Percentiles rank a stretch among this genome's conserved stretches.
These are phyloP conservation scores for Polytrichum commune DNA, from an alignment of 225 moss, liverwort and hornwort species.

Conservation along the genomic window DNA sequence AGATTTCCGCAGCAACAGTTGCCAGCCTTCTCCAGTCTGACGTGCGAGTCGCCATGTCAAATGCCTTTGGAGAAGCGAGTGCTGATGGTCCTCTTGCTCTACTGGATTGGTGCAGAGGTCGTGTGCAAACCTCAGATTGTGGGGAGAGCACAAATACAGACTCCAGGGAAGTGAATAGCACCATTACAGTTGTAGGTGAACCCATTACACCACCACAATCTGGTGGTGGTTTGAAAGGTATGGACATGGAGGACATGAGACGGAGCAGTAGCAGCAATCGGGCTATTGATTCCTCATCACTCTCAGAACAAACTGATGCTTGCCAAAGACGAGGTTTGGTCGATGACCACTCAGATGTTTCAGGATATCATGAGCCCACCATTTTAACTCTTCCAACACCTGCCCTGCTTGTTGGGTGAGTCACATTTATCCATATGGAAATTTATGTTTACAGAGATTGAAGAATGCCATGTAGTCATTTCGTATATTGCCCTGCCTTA, in stretches of 20 bases:
- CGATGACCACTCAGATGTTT: conserved; percentile 65
- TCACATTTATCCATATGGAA: not conserved
- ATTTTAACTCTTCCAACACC: conserved; percentile 75
- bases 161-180: conserved; percentile 84
- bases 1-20: conserved; percentile 84
- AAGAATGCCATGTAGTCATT: too few species aligned
- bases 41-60: conserved; percentile 75
- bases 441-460: too few species aligned
- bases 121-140: conserved; percentile 52
- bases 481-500: too few species aligned
- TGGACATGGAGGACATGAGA: conserved; percentile 52
- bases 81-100: conserved; percentile 81
- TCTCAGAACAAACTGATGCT: conserved; percentile 81
- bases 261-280: conserved; percentile 56
- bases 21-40: conserved; percentile 87
- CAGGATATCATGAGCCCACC: conserved; percentile 54
- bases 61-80: conserved; percentile 76
- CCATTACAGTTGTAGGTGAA: conserved; percentile 73
- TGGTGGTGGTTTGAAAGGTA: conserved; percentile 52
- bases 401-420: conserved; percentile 88
- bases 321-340: conserved; percentile 62
- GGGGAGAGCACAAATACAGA: conserved; percentile 69
- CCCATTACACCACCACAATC: conserved; percentile 56
- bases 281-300: conserved; percentile 67
- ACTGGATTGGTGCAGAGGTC: conserved; percentile 84